phyloP scores from a whole-genome alignment of 495 filamentous ascomycete species.

The Aspergillus kassunensis region DNA sequence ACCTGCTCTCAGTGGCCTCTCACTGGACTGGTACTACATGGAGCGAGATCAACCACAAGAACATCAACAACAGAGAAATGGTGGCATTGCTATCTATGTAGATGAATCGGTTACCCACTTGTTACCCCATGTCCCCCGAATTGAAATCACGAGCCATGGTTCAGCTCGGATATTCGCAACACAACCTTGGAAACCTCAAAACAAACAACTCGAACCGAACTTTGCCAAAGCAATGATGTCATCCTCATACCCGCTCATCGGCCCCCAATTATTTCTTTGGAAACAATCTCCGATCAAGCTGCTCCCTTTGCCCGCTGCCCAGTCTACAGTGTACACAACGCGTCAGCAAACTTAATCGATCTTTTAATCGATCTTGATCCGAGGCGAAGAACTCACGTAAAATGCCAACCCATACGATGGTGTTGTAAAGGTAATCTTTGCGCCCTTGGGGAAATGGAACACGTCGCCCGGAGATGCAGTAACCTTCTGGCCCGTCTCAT shows the following conservation, averaged over 20 bases:
- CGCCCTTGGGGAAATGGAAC: constrained; percentile 75
- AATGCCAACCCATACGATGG: constrained; percentile 68
- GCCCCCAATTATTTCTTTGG: neutral
- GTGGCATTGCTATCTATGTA: no score
- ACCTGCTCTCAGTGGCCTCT: no score
- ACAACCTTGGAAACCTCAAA: neutral
- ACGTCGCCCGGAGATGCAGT: constrained; percentile 67
- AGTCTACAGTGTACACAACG: constrained; percentile 25
- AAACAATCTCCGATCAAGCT: constrained; percentile 15
- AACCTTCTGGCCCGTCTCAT: constrained; percentile 67
- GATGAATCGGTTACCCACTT: no score
- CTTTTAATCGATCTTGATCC: no score
- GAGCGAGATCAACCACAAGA: no score
- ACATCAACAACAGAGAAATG: no score
- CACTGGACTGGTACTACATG: no score
- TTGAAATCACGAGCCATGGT: no score
- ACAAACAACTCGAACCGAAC: neutral
- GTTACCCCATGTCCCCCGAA: no score
- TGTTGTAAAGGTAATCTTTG: constrained; percentile 71
- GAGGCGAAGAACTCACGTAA: constrained; percentile 50
- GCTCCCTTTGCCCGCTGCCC: constrained; percentile 42
- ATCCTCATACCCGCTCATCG: neutral
- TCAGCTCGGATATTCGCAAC: no score
- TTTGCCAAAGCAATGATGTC: neutral
- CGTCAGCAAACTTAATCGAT: constrained; percentile 14